These are phyloP conservation scores for Bothriochloa decipiens DNA, from an alignment of 176 grass and related monocot species.

Conservation along the genomic window DNA sequence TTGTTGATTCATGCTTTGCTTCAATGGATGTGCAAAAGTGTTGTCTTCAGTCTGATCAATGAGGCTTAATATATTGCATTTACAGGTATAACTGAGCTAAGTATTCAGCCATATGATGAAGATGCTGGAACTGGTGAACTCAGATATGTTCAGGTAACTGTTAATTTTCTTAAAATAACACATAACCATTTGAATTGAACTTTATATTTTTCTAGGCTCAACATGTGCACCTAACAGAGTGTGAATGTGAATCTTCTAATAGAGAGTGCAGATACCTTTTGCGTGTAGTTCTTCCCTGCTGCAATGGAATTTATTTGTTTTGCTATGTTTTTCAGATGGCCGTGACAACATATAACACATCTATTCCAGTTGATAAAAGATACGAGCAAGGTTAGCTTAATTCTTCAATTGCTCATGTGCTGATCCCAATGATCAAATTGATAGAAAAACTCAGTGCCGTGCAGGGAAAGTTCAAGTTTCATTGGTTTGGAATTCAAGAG, in stretches of 20 bases:
- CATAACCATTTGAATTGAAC: conserved; percentile 13
- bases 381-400: conserved; percentile 74
- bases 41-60: neutral
- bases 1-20: conserved; percentile 7
- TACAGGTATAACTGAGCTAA: conserved; percentile 87
- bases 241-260: neutral
- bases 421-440: neutral
- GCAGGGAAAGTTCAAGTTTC: conserved; percentile 93
- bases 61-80: conserved; percentile 27
- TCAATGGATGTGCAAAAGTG: conserved; percentile 16
- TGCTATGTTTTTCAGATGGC: conserved; percentile 66
- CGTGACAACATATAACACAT: conserved; percentile 95
- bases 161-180: conserved; percentile 42
- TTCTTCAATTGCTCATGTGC: neutral
- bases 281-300: neutral
- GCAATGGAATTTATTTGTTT: conserved; percentile 16
- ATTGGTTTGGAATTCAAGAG: conserved; percentile 94
- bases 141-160: conserved; percentile 89
- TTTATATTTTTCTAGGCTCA: conserved; percentile 1
- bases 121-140: conserved; percentile 79
- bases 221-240: neutral
- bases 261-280: neutral
- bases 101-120: conserved; percentile 83
- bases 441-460: conserved; percentile 30
- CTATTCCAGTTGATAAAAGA: conserved; percentile 75